Conservation (phyloP, 2,329 filamentous ascomycete species). For the Aspergillus thermomutatus region DNA sequence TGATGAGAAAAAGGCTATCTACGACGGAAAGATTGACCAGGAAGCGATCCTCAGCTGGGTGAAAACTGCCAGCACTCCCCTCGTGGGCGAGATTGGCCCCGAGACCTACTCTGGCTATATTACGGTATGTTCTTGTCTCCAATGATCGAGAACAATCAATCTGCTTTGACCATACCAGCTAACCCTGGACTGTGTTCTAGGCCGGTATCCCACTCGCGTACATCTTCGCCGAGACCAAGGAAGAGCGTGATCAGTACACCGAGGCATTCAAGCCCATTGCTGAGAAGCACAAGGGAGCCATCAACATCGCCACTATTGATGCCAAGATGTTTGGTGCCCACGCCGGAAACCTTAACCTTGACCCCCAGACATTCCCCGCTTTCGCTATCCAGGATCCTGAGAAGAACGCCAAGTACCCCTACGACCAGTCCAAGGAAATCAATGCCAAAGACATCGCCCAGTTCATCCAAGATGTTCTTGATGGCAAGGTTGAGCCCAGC, state of each 20-base stretch:
- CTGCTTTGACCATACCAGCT: background rate
- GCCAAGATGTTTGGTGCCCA: constrained; percentile 92
- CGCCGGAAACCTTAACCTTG: constrained; percentile 94
- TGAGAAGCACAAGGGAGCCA: constrained; percentile 84
- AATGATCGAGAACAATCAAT: background rate
- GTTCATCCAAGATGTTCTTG: constrained; percentile 81
- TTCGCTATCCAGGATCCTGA: constrained; percentile 95
- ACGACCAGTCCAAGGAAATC: constrained; percentile 77
- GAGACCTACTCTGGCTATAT: constrained; percentile 97
- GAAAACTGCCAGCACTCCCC: constrained; percentile 78
- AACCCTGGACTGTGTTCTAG: constrained; percentile 29
- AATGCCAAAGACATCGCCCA: constrained; percentile 68
- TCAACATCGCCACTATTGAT: constrained; percentile 98
- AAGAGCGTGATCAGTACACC: constrained; percentile 79
- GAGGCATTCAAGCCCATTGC: constrained; percentile 80
- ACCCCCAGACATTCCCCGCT: constrained; percentile 89
- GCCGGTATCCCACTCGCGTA: constrained; percentile 91
- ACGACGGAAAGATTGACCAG: constrained; percentile 74
- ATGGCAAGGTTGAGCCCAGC: constrained; percentile 88
- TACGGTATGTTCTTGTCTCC: constrained; percentile 52
- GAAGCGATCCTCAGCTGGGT: constrained; percentile 79
- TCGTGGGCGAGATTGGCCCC: constrained; percentile 93
- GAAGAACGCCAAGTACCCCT: constrained; percentile 98
- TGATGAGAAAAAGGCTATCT: constrained; percentile 90
- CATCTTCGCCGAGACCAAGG: constrained; percentile 89